Evolutionary conservation across 371 early-diverging fungal genomes (phyloP).

Genomic region (Nematocida ausubeli): DNA sequence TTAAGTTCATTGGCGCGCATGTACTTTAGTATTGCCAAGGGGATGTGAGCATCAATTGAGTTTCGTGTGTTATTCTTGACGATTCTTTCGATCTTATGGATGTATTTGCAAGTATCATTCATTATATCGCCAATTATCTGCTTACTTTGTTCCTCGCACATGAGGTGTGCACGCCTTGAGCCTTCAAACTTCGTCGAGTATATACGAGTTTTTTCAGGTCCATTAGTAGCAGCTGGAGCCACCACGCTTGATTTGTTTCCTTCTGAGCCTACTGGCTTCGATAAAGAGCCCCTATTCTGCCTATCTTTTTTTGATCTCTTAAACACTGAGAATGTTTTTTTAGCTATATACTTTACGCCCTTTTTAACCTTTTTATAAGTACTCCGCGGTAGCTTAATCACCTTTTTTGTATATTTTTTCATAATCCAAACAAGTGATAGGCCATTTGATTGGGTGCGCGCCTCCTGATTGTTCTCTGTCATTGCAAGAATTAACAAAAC

Average conservation of each 20-base stretch:
- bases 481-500: constrained; percentile 11
- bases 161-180: neutral
- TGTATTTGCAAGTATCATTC: neutral
- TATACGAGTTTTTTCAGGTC: neutral
- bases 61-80: neutral
- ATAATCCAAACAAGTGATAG: neutral
- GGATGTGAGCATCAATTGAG: neutral
- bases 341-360: constrained; percentile 1
- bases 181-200: neutral
- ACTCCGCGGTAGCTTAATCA: neutral
- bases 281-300: neutral
- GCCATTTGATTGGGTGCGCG: neutral
- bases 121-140: neutral
- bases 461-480: neutral
- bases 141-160: neutral
- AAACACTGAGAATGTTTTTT: neutral
- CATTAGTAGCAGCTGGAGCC: neutral
- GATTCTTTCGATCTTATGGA: neutral
- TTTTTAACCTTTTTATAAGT: constrained; percentile 7
- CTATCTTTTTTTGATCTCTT: constrained; percentile 1
- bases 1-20: neutral
- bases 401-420: neutral
- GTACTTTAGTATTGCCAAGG: neutral
- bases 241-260: neutral
- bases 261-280: neutral